Conservation (phyloP, 441 rosid genomes). For the Adansonia rubrostipa region DNA sequence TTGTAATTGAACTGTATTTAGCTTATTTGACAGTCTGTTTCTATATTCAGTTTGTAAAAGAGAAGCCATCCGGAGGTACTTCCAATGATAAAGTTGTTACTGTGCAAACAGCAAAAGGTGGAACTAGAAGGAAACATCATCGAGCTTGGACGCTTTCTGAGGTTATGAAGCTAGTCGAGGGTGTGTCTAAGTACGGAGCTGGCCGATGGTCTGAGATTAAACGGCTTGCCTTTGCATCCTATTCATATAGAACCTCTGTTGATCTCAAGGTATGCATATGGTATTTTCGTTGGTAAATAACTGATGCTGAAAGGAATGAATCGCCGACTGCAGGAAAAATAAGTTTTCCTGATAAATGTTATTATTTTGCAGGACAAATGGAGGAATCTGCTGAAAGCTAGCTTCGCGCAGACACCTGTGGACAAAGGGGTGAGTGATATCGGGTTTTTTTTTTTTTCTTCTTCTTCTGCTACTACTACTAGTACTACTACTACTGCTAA, state of each 20-base stretch:
- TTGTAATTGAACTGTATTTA: constrained; percentile 13
- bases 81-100: constrained; percentile 55
- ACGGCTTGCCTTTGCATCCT: constrained; percentile 77
- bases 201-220: constrained; percentile 98
- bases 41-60: constrained; percentile 31
- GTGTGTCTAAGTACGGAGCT: constrained; percentile 90
- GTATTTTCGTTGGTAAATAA: neutral
- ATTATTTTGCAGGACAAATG: constrained; percentile 79
- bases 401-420: constrained; percentile 69
- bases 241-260: constrained; percentile 90
- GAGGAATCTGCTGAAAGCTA: constrained; percentile 92
- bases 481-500: no score
- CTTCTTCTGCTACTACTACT: no score
- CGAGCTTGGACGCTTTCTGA: constrained; percentile 95
- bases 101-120: constrained; percentile 66
- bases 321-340: neutral
- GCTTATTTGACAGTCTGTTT: constrained; percentile 23
- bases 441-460: neutral
- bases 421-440: constrained; percentile 60
- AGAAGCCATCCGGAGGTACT: constrained; percentile 48
- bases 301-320: neutral
- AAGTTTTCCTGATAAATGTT: constrained; percentile 4
- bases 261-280: constrained; percentile 77
- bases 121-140: constrained; percentile 90
- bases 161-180: constrained; percentile 85